Base-by-base conservation (phyloP, 2,329 filamentous ascomycete species). In the Salinomyces thailandicus region DNA sequence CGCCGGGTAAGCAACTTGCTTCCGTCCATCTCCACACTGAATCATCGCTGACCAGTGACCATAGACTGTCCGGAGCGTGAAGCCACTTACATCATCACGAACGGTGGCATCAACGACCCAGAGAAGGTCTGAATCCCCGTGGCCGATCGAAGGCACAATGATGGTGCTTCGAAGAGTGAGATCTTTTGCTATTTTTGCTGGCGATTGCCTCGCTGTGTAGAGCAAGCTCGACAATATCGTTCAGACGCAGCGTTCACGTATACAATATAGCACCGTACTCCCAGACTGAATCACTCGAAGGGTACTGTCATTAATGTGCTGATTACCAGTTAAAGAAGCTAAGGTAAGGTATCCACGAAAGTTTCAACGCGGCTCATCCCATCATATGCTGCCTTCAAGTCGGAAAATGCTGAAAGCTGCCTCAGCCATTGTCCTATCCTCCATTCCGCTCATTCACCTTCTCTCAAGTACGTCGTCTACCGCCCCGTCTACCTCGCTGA, bases 71-170 rank as follows among this genome's bases (percentile, higher is more conserved):
- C 78, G 4, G 77, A 82, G 54, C 69, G 69, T 33, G 77, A 82
- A 57, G 77, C 78, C 17, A 81, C 73, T 2, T 82, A 82, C 56
- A 68, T 81, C 45, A 82, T 82, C 48, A 81, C 76, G 18, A 77
- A 71, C 43, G 78, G 77, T 19, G 77, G 77, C 20, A 80, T 81
- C 58, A 77, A 71, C 39, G 77, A 81, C 52, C 72, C 76, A 1
- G 77, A 80, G 47, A 79, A 79, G 56, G 62, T 66, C 20, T 78
- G 38, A 52, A 18, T 3, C 2, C 5, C 27, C 8, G 27, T 2
- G 4, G n/a, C 9, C n/a, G 22, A 24, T 24, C 20, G 20, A 24
- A 24, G 7, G 20, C n/a, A 24, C 20, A 7, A 7, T 24, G 20
- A 24, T 24, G 20, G n/a, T 24, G 7, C 20, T 24, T n/a, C 20